Conservation (phyloP, 805 yeast species). For the Monosporozyma solicola region DNA sequence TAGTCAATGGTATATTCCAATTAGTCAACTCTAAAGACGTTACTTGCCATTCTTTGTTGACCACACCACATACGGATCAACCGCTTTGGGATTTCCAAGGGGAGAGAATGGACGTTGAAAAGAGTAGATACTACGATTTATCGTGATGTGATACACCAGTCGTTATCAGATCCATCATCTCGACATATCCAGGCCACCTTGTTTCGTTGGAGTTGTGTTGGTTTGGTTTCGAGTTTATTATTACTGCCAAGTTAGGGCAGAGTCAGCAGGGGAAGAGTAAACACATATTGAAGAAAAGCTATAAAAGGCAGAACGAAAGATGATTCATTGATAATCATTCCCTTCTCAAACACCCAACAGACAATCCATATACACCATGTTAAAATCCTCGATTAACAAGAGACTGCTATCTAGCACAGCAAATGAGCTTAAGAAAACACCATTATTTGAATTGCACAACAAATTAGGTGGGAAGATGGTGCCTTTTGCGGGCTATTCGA, state of each 20-base stretch:
- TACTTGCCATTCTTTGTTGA: constrained; percentile 6
- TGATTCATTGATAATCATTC: not conserved
- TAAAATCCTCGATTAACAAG: not conserved
- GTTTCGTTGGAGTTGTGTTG: not conserved
- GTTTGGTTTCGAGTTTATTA: no score
- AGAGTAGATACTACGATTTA: constrained; percentile 26
- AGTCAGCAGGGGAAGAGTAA: not conserved
- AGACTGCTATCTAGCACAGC: constrained; percentile 6
- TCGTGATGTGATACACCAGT: constrained; percentile 5
- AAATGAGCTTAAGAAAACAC: constrained; percentile 47
- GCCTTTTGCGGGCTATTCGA: constrained; percentile 90
- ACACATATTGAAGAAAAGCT: not conserved
- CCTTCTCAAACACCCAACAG: not conserved
- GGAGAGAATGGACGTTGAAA: constrained; percentile 26
- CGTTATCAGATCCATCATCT: not conserved
- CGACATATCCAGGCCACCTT: not conserved
- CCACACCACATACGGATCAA: constrained; percentile 1
- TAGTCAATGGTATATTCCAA: constrained; percentile 27
- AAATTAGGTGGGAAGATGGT: constrained; percentile 83
- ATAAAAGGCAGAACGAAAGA: not conserved
- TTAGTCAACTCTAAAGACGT: constrained; percentile 16
- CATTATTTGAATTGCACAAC: constrained; percentile 72
- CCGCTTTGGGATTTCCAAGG: constrained; percentile 24
- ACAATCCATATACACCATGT: not conserved
- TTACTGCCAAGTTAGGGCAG: not conserved